Evolutionary conservation across 176 grass and related monocot species (phyloP).

Genomic region (Oryza meridionalis): DNA sequence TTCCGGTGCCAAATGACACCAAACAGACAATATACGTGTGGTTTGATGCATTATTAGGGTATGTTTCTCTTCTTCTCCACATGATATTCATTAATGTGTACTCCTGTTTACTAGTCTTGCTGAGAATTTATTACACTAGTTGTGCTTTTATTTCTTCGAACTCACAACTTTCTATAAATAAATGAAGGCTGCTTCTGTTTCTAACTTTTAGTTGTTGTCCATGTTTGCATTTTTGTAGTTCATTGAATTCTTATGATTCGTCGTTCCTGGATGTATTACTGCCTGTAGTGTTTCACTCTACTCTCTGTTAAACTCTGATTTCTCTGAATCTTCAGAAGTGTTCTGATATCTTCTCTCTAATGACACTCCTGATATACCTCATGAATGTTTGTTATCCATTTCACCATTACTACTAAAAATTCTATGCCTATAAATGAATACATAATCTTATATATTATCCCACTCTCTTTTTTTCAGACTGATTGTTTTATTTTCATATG

Average conservation of each 20-base stretch:
- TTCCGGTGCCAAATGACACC: conserved; percentile 89
- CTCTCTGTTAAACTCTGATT: background rate
- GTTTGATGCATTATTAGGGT: conserved; percentile 99
- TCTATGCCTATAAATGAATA: background rate
- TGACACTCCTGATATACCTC: background rate
- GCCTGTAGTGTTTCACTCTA: conserved; percentile 9
- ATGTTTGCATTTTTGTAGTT: conserved; percentile 12
- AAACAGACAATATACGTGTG: conserved; percentile 98
- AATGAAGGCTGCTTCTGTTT: background rate
- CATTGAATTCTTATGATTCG: conserved; percentile 13
- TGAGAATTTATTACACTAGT: conserved; percentile 15
- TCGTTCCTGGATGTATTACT: background rate
- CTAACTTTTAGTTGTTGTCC: background rate
- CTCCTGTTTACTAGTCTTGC: background rate
- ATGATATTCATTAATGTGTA: background rate
- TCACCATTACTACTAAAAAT: background rate
- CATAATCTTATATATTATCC: conserved; percentile 24
- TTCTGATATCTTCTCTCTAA: background rate
- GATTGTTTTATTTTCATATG: background rate
- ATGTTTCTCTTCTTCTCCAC: conserved; percentile 42
- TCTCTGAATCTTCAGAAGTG: background rate
- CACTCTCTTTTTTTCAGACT: conserved; percentile 16
- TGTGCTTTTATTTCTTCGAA: background rate
- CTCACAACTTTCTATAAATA: conserved; percentile 10
- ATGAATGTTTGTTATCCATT: background rate